phyloP scores from a whole-genome alignment of 441 rosid species.

The Eutrema salsugineum region DNA sequence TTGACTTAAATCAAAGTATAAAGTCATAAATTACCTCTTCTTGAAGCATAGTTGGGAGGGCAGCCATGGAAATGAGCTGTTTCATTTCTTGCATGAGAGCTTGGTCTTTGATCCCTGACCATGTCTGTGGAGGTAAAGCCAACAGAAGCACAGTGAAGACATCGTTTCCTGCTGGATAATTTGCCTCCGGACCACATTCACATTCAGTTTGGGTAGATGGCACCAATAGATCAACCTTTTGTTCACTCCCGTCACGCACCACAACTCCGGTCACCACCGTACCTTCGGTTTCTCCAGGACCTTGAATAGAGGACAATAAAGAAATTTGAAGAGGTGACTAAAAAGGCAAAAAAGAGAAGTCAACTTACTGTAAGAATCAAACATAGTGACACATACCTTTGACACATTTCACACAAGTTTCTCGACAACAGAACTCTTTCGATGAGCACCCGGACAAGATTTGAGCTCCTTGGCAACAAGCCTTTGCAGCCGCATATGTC shows the following conservation, averaged over 20 bases:
- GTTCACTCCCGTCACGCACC: conserved; percentile 49
- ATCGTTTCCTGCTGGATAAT: conserved; percentile 56
- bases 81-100: conserved; percentile 47
- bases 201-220: conserved; percentile 49
- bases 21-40: conserved; percentile 79
- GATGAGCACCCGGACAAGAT: conserved; percentile 51
- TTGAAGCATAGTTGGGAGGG: conserved; percentile 69
- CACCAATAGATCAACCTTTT: conserved; percentile 62
- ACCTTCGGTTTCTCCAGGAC: conserved; percentile 38
- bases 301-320: too few species aligned
- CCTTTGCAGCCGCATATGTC: conserved; percentile 50
- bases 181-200: conserved; percentile 39
- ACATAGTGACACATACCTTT: conserved; percentile 18
- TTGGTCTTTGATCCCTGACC: conserved; percentile 64
- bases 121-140: conserved; percentile 74
- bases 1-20: too few species aligned
- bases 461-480: conserved; percentile 75
- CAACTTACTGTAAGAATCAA: background rate
- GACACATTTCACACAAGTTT: conserved; percentile 58
- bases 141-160: conserved; percentile 69
- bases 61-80: conserved; percentile 46
- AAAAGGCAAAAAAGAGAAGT: too few species aligned
- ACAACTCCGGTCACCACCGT: conserved; percentile 64
- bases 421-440: conserved; percentile 40
- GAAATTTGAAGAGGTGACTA: background rate